Percentiles rank a stretch among this genome's conserved stretches.
Conservation (phyloP, 108 stramenopile genomes). For the Pseudonitzschia multiseries region DNA sequence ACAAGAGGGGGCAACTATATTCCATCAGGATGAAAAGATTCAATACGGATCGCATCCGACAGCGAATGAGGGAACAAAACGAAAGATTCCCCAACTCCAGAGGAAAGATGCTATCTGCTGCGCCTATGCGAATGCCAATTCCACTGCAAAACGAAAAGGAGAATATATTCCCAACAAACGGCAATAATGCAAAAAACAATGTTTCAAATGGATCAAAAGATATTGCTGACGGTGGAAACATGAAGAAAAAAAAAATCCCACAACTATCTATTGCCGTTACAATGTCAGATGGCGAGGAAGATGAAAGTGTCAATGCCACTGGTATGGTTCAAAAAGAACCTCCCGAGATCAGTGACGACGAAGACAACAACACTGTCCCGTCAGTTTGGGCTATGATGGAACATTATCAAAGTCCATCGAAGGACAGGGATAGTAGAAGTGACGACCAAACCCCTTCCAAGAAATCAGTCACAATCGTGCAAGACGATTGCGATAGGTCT, state of each 20-base stretch:
- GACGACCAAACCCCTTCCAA: not conserved
- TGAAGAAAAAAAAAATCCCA: conserved; percentile 9
- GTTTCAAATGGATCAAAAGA: not conserved
- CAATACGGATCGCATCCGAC: conserved; percentile 33
- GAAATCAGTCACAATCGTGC: not conserved
- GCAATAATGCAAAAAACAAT: not conserved
- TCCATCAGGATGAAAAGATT: conserved; percentile 15
- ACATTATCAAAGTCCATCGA: conserved; percentile 19
- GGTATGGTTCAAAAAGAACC: conserved; percentile 5
- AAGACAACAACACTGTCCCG: conserved; percentile 7
- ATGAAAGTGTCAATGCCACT: conserved; percentile 1
- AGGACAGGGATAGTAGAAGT: not conserved
- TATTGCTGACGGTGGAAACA: not conserved
- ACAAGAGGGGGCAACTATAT: not conserved
- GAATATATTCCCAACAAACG: not conserved
- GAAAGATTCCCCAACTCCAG: conserved; percentile 4
- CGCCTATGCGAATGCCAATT: not conserved
- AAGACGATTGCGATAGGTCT: conserved; percentile 7
- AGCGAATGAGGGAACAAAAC: conserved; percentile 31
- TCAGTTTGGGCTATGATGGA: conserved; percentile 46
- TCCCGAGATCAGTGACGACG: not conserved
- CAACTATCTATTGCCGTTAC: conserved; percentile 28
- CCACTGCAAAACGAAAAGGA: conserved; percentile 11
- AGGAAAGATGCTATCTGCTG: conserved; percentile 14
- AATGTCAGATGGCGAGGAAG: conserved; percentile 33